Evolutionary conservation across 169 alveolate species (phyloP).

Genomic region (Cyclospora cayetanensis): DNA sequence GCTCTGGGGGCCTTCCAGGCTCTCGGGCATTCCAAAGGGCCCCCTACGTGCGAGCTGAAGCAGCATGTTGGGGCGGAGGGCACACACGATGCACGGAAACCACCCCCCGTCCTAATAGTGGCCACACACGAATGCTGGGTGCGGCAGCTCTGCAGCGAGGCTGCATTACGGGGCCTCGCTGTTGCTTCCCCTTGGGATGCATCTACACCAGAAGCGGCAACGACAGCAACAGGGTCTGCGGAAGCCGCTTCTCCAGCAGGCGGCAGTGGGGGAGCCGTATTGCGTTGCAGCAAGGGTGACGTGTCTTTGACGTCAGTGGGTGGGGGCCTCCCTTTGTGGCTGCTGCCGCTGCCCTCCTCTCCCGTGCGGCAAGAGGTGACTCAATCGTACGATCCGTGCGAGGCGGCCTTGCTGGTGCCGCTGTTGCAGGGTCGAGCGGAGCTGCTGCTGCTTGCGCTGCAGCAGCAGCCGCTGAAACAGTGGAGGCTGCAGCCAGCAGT

Average conservation of each 20-base stretch:
- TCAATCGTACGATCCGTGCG: background rate
- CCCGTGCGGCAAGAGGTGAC: background rate
- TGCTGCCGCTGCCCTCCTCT: background rate
- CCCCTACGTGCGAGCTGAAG: no score
- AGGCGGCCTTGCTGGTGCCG: background rate
- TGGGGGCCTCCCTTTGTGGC: constrained; percentile 1
- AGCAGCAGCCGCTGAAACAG: background rate
- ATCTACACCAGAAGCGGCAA: constrained; percentile 24
- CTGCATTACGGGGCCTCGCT: background rate
- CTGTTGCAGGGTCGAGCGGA: background rate
- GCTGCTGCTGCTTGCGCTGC: background rate
- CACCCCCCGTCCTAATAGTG: background rate
- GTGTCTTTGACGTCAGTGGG: background rate
- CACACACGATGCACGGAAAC: no score
- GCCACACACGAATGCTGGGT: constrained; percentile 8
- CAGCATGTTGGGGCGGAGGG: no score
- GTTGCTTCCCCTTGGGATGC: background rate
- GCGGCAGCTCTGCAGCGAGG: background rate
- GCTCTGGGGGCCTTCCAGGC: background rate
- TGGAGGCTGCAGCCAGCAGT: background rate
- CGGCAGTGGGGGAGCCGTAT: background rate
- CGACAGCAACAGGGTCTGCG: background rate
- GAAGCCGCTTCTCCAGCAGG: constrained; percentile 15
- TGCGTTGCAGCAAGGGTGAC: background rate
- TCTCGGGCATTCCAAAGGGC: background rate